Evolutionary conservation across 2,329 filamentous ascomycete genomes (phyloP).

Genomic region (Malbranchea cinnamomea): DNA sequence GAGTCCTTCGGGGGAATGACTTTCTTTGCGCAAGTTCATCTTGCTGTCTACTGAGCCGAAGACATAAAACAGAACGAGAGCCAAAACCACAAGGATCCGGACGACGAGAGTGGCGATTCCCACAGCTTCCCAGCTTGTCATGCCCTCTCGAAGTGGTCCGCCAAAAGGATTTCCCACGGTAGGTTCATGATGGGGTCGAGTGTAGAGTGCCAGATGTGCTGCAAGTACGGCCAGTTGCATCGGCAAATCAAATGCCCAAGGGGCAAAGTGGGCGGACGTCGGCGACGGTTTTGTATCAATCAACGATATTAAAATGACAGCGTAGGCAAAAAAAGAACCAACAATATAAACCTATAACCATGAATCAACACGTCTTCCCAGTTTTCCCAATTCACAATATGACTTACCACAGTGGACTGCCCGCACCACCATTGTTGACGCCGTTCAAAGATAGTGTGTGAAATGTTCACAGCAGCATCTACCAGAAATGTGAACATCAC

Average conservation of each 20-base stretch:
- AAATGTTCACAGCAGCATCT: slow-evolving; percentile 57
- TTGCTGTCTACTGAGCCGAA: slow-evolving; percentile 32
- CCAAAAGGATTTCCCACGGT: slow-evolving; percentile 34
- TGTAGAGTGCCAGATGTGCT: slow-evolving; percentile 54
- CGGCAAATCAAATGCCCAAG: slow-evolving; percentile 60
- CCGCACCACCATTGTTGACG: slow-evolving; percentile 69
- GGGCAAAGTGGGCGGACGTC: slow-evolving; percentile 60
- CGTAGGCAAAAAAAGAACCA: slow-evolving; percentile 73
- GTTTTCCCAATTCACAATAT: slow-evolving; percentile 1
- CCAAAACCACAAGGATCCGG: slow-evolving; percentile 52
- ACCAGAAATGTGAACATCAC: slow-evolving; percentile 60
- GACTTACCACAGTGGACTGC: slow-evolving; percentile 56
- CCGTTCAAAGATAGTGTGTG: slow-evolving; percentile 54
- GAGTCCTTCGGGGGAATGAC: slow-evolving; percentile 20
- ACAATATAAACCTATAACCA: slow-evolving; percentile 61
- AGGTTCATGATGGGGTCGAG: slow-evolving; percentile 49
- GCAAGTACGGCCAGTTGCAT: slow-evolving; percentile 60
- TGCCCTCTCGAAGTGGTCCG: slow-evolving; percentile 24
- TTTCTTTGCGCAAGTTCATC: slow-evolving; percentile 22
- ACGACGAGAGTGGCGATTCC: slow-evolving; percentile 43
- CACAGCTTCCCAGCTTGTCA: slow-evolving; percentile 29
- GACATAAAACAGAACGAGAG: slow-evolving; percentile 46
- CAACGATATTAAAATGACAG: slow-evolving; percentile 72
- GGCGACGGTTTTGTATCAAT: slow-evolving; percentile 73
- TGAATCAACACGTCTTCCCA: slow-evolving; percentile 5